Evolutionary conservation across 78 protist genomes (phyloP).

Genomic region (Anaeramoeba flamelloides): DNA sequence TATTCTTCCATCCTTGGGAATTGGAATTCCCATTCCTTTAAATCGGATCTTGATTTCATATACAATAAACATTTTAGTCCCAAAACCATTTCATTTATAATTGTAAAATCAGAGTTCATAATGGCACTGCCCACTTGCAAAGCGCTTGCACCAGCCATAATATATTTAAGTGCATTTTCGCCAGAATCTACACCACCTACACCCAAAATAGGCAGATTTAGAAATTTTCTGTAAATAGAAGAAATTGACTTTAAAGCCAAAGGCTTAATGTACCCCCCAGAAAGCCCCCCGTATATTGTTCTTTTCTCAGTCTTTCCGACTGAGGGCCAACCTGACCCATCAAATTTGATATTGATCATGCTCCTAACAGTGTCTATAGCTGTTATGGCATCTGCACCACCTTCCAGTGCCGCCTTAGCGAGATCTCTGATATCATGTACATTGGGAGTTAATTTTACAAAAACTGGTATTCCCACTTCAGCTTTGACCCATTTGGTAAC

Average conservation of each 20-base stretch:
- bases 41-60: constrained; percentile 56
- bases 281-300: constrained; percentile 81
- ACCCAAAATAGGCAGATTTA: constrained; percentile 43
- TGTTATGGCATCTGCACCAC: constrained; percentile 81
- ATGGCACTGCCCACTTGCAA: constrained; percentile 71
- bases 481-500: constrained; percentile 65
- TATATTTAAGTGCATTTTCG: constrained; percentile 58
- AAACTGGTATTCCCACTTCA: constrained; percentile 62
- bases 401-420: constrained; percentile 66
- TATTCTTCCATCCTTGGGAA: constrained; percentile 31
- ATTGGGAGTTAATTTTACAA: constrained; percentile 87
- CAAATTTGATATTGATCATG: too few relatives aligned
- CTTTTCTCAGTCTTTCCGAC: too few relatives aligned
- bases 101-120: constrained; percentile 82
- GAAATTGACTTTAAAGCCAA: constrained; percentile 53
- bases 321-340: too few relatives aligned
- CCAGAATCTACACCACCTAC: constrained; percentile 77
- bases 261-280: constrained; percentile 76
- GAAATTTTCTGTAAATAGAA: constrained; percentile 38
- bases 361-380: constrained; percentile 73
- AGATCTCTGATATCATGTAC: constrained; percentile 57
- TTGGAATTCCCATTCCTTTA: constrained; percentile 65
- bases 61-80: constrained; percentile 69
- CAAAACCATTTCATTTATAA: constrained; percentile 68
- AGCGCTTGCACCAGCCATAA: constrained; percentile 64